Evolutionary conservation across 352 stramenopile species (phyloP), one percentile per base, ranked within the genome.

Genomic region (Phytophthora tentaculata): DNA sequence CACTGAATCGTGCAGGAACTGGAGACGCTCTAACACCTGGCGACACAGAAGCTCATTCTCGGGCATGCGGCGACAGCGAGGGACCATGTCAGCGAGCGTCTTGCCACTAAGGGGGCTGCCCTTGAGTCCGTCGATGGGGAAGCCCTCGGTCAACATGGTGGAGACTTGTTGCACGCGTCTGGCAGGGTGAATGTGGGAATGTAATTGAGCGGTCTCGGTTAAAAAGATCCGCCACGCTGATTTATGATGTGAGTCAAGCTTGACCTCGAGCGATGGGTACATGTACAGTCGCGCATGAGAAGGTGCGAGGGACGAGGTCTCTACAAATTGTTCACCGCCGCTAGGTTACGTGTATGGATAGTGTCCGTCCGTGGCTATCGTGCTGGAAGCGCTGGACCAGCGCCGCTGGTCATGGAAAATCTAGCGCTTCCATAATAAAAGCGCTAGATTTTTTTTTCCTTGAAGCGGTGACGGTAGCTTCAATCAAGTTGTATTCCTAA

Each of bases 1-100:
- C 23, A 73, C 59, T 0, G 2, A 26, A 6, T 60, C 39, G 47
- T 73, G 66, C 5, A 73, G 60, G 16, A 54, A 32, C n/a, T 65
- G 13, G 3, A 73, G 60, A 8, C 53, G 66, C 2, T 54, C 22
- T 12, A 56, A 17, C 13, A 73, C 53, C 1, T 22, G 22, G 1
- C 13, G 5, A 7, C 17, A 51, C 8, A 65, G 53, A 2, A 44
- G 5, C 29, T 64, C 54, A n/a, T 24, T 56, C 66, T 73, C 66
- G 1, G 60, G 59, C 53, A 73, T 69, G 22, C 53, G 54, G 22
- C 55, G 44, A 22, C 54, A 73, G 24, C 60, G 54, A 3, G 12
- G 9, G 14, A 4, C 3, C n/a, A 73, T 44, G 13, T 51, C 53
- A 7, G 35, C 24, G 52, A 69, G 60, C 0, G 45, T 56, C 44